phyloP scores from a whole-genome alignment of 2,329 filamentous ascomycete genomes.

The Cercospora sesami region DNA sequence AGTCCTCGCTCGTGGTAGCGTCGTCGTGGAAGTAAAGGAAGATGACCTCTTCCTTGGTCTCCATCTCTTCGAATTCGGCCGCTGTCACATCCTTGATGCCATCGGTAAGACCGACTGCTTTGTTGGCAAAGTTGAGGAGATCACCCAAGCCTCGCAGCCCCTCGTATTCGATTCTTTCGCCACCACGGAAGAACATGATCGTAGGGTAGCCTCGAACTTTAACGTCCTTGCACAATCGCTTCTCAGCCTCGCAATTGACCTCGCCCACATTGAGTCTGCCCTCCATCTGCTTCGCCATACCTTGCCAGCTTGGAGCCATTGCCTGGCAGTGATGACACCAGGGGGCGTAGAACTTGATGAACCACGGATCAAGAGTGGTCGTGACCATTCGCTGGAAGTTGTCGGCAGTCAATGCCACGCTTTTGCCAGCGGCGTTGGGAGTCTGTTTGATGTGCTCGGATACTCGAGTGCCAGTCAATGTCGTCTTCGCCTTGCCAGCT shows the following conservation, averaged over 20 bases:
- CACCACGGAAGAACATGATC: slow-evolving; percentile 87
- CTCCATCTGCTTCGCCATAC: slow-evolving; percentile 88
- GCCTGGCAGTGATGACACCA: slow-evolving; percentile 97
- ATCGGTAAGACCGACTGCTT: slow-evolving; percentile 73
- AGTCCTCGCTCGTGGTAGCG: slow-evolving; percentile 89
- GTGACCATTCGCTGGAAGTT: slow-evolving; percentile 84
- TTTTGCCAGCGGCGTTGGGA: slow-evolving; percentile 74
- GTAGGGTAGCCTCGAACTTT: slow-evolving; percentile 79
- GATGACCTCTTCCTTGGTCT: slow-evolving; percentile 91
- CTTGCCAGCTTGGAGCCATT: slow-evolving; percentile 84
- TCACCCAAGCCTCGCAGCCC: slow-evolving; percentile 91
- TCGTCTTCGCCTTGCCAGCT: slow-evolving; percentile 42
- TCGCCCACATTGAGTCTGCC: slow-evolving; percentile 88
- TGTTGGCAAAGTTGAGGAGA: slow-evolving; percentile 81
- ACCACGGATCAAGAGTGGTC: slow-evolving; percentile 88
- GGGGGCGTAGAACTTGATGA: slow-evolving; percentile 97
- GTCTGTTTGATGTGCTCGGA: slow-evolving; percentile 54
- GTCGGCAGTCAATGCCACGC: slow-evolving; percentile 74
- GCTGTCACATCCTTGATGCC: slow-evolving; percentile 81
- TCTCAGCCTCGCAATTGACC: slow-evolving; percentile 88
- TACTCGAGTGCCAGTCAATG: slow-evolving; percentile 48
- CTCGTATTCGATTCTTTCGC: slow-evolving; percentile 88
- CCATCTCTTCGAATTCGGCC: slow-evolving; percentile 73
- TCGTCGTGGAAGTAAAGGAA: slow-evolving; percentile 98
- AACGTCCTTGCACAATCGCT: slow-evolving; percentile 88